phyloP scores from a whole-genome alignment of 2,329 filamentous ascomycete genomes.

The Falciphora oryzae region DNA sequence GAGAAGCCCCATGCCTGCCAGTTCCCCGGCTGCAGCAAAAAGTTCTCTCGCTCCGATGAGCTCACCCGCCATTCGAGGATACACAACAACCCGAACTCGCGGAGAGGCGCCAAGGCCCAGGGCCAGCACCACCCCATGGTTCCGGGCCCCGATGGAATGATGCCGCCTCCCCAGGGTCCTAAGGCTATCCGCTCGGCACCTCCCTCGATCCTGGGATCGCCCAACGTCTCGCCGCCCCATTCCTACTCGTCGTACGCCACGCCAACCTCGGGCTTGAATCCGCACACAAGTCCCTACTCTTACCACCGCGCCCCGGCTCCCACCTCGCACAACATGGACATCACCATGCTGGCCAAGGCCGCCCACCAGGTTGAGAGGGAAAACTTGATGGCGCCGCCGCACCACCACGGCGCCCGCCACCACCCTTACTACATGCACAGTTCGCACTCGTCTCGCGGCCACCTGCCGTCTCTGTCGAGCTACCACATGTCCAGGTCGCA shows the following conservation, averaged over 20 bases:
- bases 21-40: constrained; percentile 93
- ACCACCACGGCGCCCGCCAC: constrained; percentile 40
- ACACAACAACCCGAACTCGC: constrained; percentile 97
- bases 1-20: constrained; percentile 97
- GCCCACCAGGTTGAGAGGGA: constrained; percentile 59
- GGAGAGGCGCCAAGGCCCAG: constrained; percentile 78
- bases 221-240: constrained; percentile 92
- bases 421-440: constrained; percentile 42
- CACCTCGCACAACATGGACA: constrained; percentile 37
- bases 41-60: constrained; percentile 83
- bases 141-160: constrained; percentile 58
- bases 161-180: constrained; percentile 69
- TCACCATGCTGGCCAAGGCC: constrained; percentile 55
- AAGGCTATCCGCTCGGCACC: constrained; percentile 85
- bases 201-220: constrained; percentile 79
- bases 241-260: constrained; percentile 69
- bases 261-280: constrained; percentile 32
- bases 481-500: constrained; percentile 93
- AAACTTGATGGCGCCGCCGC: constrained; percentile 33
- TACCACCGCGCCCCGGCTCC: constrained; percentile 5
- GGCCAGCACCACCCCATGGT: constrained; percentile 37
- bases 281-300: constrained; percentile 15
- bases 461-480: constrained; percentile 71
- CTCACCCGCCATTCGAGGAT: constrained; percentile 95
- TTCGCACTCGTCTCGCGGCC: constrained; percentile 37